These are phyloP conservation scores for Trichothecium roseum DNA, from an alignment of 2,329 filamentous ascomycete genomes.

Conservation along the genomic window DNA sequence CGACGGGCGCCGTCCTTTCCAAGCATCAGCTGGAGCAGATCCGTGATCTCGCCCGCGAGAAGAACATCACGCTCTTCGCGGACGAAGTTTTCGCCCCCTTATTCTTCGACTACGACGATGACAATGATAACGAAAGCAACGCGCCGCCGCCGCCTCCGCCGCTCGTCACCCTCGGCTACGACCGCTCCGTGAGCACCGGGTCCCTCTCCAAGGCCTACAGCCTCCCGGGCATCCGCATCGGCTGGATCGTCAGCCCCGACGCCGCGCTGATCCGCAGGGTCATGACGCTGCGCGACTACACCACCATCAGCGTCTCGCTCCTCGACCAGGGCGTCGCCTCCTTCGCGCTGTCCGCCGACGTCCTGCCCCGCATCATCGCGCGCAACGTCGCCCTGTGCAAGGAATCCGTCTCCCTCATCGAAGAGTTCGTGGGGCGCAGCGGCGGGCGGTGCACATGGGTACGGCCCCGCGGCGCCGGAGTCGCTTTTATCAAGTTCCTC, in stretches of 20 bases:
- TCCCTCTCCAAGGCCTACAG: slow-evolving; percentile 82
- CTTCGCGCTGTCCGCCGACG: slow-evolving; percentile 52
- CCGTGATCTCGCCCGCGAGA: slow-evolving; percentile 50
- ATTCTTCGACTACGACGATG: slow-evolving; percentile 47
- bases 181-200: slow-evolving; percentile 61
- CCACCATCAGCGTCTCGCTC: slow-evolving; percentile 75
- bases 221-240: slow-evolving; percentile 69
- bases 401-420: slow-evolving; percentile 56
- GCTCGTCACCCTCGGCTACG: slow-evolving; percentile 60
- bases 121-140: too few relatives aligned
- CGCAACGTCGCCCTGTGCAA: slow-evolving; percentile 52
- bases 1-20: slow-evolving; percentile 62
- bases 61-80: slow-evolving; percentile 56
- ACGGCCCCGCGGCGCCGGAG: slow-evolving; percentile 69
- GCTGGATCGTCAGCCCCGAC: slow-evolving; percentile 69
- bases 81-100: slow-evolving; percentile 82
- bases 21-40: slow-evolving; percentile 49
- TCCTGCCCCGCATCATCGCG: slow-evolving; percentile 30
- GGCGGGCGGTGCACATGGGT: slow-evolving; percentile 57
- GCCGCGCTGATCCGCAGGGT: slow-evolving; percentile 50
- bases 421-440: slow-evolving; percentile 56
- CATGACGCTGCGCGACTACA: slow-evolving; percentile 64
- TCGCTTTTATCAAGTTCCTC: slow-evolving; percentile 63
- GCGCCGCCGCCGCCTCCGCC: slow-evolving; percentile 35
- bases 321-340: slow-evolving; percentile 70